phyloP scores from a whole-genome alignment of 352 stramenopile species.

The Pythium scleroteichum region DNA sequence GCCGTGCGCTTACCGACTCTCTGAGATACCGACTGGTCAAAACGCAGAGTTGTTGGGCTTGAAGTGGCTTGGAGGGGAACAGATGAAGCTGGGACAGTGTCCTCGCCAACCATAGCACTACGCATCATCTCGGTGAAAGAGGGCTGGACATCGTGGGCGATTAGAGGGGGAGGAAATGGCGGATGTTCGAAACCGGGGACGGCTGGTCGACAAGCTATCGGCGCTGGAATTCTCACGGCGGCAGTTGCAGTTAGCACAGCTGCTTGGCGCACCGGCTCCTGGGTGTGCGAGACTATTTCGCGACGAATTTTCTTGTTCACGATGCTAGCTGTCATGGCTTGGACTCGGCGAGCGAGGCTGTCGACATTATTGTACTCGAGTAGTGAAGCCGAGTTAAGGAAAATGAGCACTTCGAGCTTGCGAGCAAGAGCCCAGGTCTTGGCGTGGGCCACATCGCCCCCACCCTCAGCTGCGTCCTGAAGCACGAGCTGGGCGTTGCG shows the following conservation, averaged over 20 bases:
- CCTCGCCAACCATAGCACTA: conserved; percentile 3
- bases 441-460: conserved; percentile 19
- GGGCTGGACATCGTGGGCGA: background rate
- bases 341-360: conserved; percentile 73
- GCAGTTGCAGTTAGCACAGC: background rate
- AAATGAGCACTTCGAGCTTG: conserved; percentile 84
- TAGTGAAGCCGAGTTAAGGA: conserved; percentile 79
- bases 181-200: background rate
- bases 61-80: background rate
- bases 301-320: conserved; percentile 86
- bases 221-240: background rate
- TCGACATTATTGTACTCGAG: conserved; percentile 83
- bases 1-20: conserved; percentile 14
- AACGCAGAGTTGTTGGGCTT: background rate
- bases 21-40: too few species aligned
- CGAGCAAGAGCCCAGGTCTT: conserved; percentile 76
- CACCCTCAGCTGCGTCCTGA: conserved; percentile 1
- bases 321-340: conserved; percentile 76
- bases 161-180: background rate
- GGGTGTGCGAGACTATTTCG: conserved; percentile 28
- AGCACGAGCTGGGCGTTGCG: conserved; percentile 53
- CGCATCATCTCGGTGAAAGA: conserved; percentile 29
- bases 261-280: background rate
- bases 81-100: conserved; percentile 4
- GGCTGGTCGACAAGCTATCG: conserved; percentile 1